Evolutionary conservation across 495 filamentous ascomycete genomes (phyloP).

Genomic region (Penicillium alfredii): DNA sequence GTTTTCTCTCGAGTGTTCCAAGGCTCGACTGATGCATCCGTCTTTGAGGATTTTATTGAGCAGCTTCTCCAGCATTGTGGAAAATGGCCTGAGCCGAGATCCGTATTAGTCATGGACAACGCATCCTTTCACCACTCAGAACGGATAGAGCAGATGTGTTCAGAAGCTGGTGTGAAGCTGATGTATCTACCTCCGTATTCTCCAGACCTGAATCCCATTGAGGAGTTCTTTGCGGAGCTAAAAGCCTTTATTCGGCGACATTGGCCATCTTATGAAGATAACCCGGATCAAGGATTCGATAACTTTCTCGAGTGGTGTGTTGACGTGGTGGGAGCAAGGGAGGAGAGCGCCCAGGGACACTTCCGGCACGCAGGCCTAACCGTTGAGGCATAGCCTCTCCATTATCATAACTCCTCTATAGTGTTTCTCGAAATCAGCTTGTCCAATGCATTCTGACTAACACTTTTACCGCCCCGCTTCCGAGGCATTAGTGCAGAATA

Average conservation of each 20-base stretch:
- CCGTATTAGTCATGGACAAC: conserved; percentile 43
- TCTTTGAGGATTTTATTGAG: conserved; percentile 41
- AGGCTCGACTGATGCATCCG: conserved; percentile 30
- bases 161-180: conserved; percentile 28
- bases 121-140: conserved; percentile 31
- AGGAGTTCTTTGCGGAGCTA: conserved; percentile 27
- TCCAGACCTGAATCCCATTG: conserved; percentile 25
- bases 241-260: conserved; percentile 17
- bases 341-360: conserved; percentile 20
- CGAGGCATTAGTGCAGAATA: too few species aligned
- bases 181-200: conserved; percentile 25
- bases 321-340: conserved; percentile 17
- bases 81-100: conserved; percentile 34
- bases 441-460: too few species aligned
- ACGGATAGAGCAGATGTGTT: conserved; percentile 26
- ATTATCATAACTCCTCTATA: too few species aligned
- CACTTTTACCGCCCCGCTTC: too few species aligned
- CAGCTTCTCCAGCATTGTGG: conserved; percentile 33
- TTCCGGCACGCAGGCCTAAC: conserved; percentile 21
- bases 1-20: conserved; percentile 29
- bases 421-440: too few species aligned
- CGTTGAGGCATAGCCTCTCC: too few species aligned
- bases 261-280: conserved; percentile 20
- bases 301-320: conserved; percentile 27
- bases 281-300: conserved; percentile 32